Evolutionary conservation across 768 basidiomycete genomes (phyloP).

Genomic region (Naematelia aurantialba): DNA sequence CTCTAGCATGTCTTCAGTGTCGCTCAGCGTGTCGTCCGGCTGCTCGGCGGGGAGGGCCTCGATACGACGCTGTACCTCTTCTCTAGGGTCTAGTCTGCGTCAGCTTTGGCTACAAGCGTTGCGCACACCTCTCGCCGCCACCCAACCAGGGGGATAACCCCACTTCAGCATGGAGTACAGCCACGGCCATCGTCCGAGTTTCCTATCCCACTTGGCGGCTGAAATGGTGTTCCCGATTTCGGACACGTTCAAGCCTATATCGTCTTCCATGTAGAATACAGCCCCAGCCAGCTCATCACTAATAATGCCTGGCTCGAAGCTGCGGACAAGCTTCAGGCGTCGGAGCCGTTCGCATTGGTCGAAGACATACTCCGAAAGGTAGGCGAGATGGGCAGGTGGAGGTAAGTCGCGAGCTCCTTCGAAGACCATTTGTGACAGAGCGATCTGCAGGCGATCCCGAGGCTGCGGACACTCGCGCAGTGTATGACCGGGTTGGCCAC

Average conservation of each 20-base stretch:
- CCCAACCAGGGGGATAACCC: constrained; percentile 44
- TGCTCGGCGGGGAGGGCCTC: not conserved
- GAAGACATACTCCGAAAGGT: constrained; percentile 13
- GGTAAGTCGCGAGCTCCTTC: not conserved
- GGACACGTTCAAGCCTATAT: constrained; percentile 6
- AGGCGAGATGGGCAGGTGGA: constrained; percentile 4
- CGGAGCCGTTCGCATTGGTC: constrained; percentile 23
- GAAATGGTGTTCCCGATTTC: constrained; percentile 1
- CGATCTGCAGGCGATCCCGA: constrained; percentile 24
- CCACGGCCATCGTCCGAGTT: constrained; percentile 30
- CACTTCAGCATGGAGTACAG: constrained; percentile 29
- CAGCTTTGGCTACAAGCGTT: not conserved
- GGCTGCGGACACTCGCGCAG: constrained; percentile 26
- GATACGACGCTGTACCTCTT: constrained; percentile 23
- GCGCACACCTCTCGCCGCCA: constrained; percentile 26
- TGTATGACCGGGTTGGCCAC: constrained; percentile 29
- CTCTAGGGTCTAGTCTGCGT: constrained; percentile 26
- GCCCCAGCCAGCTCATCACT: constrained; percentile 26
- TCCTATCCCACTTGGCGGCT: constrained; percentile 4
- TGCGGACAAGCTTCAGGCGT: constrained; percentile 17
- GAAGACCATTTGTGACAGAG: not conserved
- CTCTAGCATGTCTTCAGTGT: constrained; percentile 21
- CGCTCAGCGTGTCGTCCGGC: constrained; percentile 4
- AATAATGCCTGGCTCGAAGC: constrained; percentile 26
- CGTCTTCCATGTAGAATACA: constrained; percentile 19